Conservation (phyloP, 192 early-diverging fungal species). For the Diversispora epigaea region DNA sequence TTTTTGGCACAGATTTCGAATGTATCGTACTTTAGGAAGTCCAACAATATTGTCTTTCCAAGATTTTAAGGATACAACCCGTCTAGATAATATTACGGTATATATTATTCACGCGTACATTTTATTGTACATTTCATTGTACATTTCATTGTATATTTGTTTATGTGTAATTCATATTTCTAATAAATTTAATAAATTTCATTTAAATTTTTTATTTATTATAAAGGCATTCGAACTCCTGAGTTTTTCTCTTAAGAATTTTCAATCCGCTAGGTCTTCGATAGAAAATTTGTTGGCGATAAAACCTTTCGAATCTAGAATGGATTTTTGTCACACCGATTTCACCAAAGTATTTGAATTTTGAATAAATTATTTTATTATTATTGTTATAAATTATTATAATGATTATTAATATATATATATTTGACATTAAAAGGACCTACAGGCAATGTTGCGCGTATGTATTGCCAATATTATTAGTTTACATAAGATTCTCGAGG, state of each 20-base stretch:
- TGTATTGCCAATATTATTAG: slow-evolving; percentile 27
- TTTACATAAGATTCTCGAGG: slow-evolving; percentile 28
- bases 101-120: background rate
- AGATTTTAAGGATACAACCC: slow-evolving; percentile 27
- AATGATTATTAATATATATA: background rate
- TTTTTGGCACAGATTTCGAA: slow-evolving; percentile 26
- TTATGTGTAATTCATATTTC: background rate
- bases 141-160: background rate
- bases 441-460: slow-evolving; percentile 24
- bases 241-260: slow-evolving; percentile 15
- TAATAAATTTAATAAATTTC: background rate
- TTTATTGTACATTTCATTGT: background rate
- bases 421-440: slow-evolving; percentile 10
- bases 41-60: slow-evolving; percentile 17
- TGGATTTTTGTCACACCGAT: slow-evolving; percentile 18
- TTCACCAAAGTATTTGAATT: slow-evolving; percentile 12
- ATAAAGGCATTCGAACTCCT: slow-evolving; percentile 27
- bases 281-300: slow-evolving; percentile 12
- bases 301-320: slow-evolving; percentile 5
- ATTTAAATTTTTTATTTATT: background rate
- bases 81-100: slow-evolving; percentile 22
- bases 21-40: slow-evolving; percentile 27
- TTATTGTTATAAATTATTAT: background rate
- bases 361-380: background rate
- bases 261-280: slow-evolving; percentile 11